Base-by-base conservation (phyloP, 352 stramenopile species). In the Plasmopara halstedii region DNA sequence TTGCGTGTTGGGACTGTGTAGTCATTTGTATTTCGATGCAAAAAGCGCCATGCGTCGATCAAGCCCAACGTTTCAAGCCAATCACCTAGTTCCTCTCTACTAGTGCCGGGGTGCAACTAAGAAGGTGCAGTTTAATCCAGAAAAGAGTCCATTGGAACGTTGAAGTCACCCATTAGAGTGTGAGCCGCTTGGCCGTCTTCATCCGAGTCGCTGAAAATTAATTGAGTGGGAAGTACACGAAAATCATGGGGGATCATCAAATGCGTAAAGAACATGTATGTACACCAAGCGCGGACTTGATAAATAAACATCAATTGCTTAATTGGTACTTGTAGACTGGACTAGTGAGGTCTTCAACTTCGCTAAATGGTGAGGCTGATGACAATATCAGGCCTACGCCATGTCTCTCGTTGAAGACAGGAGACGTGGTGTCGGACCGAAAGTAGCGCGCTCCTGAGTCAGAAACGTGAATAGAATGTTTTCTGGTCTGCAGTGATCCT, bases 391-490 rank as follows among this genome's bases (percentile, higher is more conserved):
- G 34, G 0, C 35, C 46, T 13, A 52, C 40, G 20, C 46, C 40
- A 23, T 49, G 53, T 33, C 36, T 6, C 21, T 37, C 46, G 5
- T 51, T 52, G 8, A 56, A 56, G 23, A 49, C 35, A 3, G 34
- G 35, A 0, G 40, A 56, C 19, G 46, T 49, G 17, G 45, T 36
- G 23, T 58, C 14, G 3, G 46, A 53, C 40, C 52, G 56, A 17
- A 56, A 62, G 20, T 29, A 51, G 8, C 35, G 46, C 2, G 40
- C 46, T 0, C 45, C 41, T 11, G 53, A 56, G 13, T 56, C 53
- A 14, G 46, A 41, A 1, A 19, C 18, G 8, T 42, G 27, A 23
- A 51, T 52, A 14, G 40, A 49, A 25, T 53, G 29, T 13, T 48
- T 11, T 17, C 50, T 54, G 21, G 52, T 46, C n/a, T n/a, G 38